These are phyloP conservation scores for Geotrichum restrictum DNA, from an alignment of 1,139 yeast species.

Conservation along the genomic window DNA sequence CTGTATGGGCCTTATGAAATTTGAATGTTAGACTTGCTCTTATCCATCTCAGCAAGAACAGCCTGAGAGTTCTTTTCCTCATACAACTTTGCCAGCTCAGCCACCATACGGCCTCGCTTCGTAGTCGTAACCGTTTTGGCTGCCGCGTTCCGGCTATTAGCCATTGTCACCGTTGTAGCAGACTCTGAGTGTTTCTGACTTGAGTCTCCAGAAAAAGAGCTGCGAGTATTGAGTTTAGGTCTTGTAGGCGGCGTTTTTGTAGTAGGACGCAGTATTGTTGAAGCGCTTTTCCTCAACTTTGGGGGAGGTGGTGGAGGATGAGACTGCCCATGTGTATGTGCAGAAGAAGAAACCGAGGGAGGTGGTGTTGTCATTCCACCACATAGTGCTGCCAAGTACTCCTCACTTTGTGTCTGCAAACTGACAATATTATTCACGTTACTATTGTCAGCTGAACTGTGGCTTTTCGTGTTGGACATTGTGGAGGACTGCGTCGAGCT, in stretches of 20 bases:
- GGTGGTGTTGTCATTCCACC: not conserved
- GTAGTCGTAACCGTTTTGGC: slow-evolving; percentile 15
- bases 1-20: not conserved
- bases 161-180: no score
- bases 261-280: slow-evolving; percentile 10
- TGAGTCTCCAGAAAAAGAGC: slow-evolving; percentile 4
- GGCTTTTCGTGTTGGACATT: not conserved
- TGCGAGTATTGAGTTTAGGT: slow-evolving; percentile 7
- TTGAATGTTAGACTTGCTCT: slow-evolving; percentile 7
- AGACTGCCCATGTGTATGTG: no score
- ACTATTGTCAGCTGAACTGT: not conserved
- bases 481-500: slow-evolving; percentile 13
- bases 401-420: not conserved
- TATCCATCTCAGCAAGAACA: slow-evolving; percentile 8
- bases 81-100: slow-evolving; percentile 36
- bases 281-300: slow-evolving; percentile 18
- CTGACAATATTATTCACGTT: not conserved
- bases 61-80: slow-evolving; percentile 22
- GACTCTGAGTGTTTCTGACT: not conserved
- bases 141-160: no score
- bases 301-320: slow-evolving; percentile 11
- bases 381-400: not conserved
- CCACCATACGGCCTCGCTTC: slow-evolving; percentile 35
- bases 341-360: no score
- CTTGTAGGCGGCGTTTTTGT: not conserved